These are phyloP conservation scores for Aspergillus sp. DNA, from an alignment of 2,329 filamentous ascomycete species.

Conservation along the genomic window DNA sequence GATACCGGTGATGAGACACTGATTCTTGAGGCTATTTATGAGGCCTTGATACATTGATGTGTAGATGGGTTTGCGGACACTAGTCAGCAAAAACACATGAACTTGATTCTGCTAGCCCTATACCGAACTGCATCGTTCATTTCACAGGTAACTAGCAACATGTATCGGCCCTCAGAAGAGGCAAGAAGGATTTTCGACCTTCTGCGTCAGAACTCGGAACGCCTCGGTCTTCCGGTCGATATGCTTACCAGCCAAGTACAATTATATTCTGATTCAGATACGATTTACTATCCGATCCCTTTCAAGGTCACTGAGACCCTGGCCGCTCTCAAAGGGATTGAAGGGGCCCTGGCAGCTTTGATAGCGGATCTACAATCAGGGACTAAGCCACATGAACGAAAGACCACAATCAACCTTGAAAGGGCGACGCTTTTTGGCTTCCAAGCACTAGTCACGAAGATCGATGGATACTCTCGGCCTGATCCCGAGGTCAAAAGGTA, in stretches of 20 bases:
- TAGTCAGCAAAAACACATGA: not conserved
- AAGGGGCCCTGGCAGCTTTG: not conserved
- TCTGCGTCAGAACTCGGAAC: not conserved
- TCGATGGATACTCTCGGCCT: not conserved
- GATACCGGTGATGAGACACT: no score
- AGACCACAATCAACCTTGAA: not conserved
- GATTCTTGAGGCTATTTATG: no score
- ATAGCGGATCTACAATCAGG: not conserved
- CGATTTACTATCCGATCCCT: not conserved
- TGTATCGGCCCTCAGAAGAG: not conserved
- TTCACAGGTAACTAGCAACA: not conserved
- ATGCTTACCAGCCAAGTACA: not conserved
- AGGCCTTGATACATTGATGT: not conserved
- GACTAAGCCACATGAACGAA: not conserved
- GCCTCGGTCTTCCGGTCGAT: not conserved
- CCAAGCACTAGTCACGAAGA: not conserved
- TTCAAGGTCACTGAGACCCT: constrained; percentile 7
- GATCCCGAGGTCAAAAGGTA: not conserved
- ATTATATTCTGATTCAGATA: not conserved
- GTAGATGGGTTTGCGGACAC: not conserved
- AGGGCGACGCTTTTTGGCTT: not conserved
- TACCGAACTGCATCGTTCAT: not conserved
- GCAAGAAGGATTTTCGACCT: not conserved
- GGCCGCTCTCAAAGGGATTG: constrained; percentile 1
- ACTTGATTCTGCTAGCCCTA: no score